Conservation (phyloP, 805 yeast species). For the Kodamaea jinghongensis region DNA sequence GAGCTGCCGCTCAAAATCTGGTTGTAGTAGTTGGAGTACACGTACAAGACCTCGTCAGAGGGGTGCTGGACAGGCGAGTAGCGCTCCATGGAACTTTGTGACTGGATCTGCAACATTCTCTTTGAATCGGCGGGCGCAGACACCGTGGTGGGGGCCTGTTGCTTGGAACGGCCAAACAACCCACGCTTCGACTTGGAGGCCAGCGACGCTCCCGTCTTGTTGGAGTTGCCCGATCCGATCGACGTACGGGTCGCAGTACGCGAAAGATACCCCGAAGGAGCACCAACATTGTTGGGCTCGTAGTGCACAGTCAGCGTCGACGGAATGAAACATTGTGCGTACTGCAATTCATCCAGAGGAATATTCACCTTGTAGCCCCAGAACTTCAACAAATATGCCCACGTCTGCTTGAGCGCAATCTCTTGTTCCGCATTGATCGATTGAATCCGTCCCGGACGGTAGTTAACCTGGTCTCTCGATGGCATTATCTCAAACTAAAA, state of each 20-base stretch:
- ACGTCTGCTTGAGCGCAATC: slow-evolving; percentile 60
- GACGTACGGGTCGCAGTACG: slow-evolving; percentile 24
- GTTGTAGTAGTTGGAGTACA: slow-evolving; percentile 21
- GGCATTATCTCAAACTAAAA: slow-evolving; percentile 5
- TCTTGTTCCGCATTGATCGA: slow-evolving; percentile 53
- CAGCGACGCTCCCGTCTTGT: slow-evolving; percentile 19
- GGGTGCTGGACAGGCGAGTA: slow-evolving; percentile 24
- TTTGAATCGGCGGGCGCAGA: slow-evolving; percentile 20
- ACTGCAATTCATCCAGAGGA: slow-evolving; percentile 25
- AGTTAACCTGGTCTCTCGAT: slow-evolving; percentile 17
- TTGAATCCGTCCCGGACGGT: slow-evolving; percentile 39
- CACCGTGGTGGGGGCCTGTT: slow-evolving; percentile 8
- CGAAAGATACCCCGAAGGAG: slow-evolving; percentile 15
- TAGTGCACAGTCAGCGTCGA: slow-evolving; percentile 21
- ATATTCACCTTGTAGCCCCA: slow-evolving; percentile 49
- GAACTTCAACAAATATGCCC: slow-evolving; percentile 62
- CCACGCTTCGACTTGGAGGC: slow-evolving; percentile 33
- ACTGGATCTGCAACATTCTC: slow-evolving; percentile 28
- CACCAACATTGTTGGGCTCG: slow-evolving; percentile 7
- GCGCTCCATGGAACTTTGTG: slow-evolving; percentile 24
- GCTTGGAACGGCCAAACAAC: slow-evolving; percentile 19
- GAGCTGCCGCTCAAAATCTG: neutral
- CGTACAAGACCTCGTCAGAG: slow-evolving; percentile 17
- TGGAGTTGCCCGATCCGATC: slow-evolving; percentile 24
- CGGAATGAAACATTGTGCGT: slow-evolving; percentile 30